Conservation (phyloP, 441 rosid genomes). For the Pelargonium cotyledonis region DNA sequence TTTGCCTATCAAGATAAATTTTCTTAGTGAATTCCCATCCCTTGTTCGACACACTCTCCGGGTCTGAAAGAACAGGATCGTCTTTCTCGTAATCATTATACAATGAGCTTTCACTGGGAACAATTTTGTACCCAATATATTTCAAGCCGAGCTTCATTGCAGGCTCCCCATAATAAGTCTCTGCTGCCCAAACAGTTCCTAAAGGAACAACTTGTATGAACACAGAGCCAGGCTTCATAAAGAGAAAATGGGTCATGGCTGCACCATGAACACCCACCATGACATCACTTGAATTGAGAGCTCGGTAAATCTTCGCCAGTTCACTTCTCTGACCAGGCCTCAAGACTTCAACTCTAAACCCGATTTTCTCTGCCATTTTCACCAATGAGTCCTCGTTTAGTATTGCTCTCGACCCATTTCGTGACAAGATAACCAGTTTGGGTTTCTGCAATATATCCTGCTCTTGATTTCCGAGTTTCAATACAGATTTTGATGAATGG, state of each 20-base stretch:
- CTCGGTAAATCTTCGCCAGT: slow-evolving; percentile 57
- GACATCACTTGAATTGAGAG: slow-evolving; percentile 67
- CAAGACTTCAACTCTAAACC: slow-evolving; percentile 55
- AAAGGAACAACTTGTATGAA: slow-evolving; percentile 82
- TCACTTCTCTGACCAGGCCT: slow-evolving; percentile 59
- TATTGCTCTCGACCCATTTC: slow-evolving; percentile 70
- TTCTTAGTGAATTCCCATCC: slow-evolving; percentile 90
- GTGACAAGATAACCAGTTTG: slow-evolving; percentile 57
- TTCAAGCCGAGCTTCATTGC: slow-evolving; percentile 78
- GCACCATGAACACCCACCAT: slow-evolving; percentile 97
- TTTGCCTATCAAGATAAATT: slow-evolving; percentile 75
- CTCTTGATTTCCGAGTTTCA: slow-evolving; percentile 13
- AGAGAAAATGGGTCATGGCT: slow-evolving; percentile 93
- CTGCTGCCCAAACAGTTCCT: slow-evolving; percentile 94
- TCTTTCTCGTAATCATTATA: slow-evolving; percentile 41
- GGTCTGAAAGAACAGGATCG: slow-evolving; percentile 53
- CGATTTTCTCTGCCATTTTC: slow-evolving; percentile 55
- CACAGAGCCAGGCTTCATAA: slow-evolving; percentile 65
- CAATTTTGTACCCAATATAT: slow-evolving; percentile 58
- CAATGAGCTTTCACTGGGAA: slow-evolving; percentile 68
- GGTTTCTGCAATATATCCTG: slow-evolving; percentile 33
- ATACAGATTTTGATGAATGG: slow-evolving; percentile 17
- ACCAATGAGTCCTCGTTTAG: slow-evolving; percentile 56
- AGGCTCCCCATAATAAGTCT: slow-evolving; percentile 82
- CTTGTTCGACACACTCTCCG: slow-evolving; percentile 46